Conservation (phyloP, 2,329 filamentous ascomycete species). For the Colletotrichum graminicola region DNA sequence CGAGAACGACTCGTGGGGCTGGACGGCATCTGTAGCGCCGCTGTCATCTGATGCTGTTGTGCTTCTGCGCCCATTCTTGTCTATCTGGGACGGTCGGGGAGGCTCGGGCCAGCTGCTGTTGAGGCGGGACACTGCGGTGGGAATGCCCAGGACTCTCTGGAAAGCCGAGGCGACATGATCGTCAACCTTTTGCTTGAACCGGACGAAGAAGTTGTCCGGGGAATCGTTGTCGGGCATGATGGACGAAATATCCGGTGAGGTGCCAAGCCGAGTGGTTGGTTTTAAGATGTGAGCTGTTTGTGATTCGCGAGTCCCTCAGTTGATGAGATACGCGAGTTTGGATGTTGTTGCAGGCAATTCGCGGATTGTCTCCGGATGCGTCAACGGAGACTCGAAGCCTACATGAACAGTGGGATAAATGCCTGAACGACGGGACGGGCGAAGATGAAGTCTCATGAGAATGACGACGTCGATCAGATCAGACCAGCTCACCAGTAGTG, state of each 20-base stretch:
- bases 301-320: slow-evolving; percentile 27
- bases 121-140: slow-evolving; percentile 46
- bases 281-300: slow-evolving; percentile 5
- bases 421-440: background rate
- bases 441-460: slow-evolving; percentile 8
- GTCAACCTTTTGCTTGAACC: slow-evolving; percentile 58
- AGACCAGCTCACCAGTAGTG: slow-evolving; percentile 32
- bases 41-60: background rate
- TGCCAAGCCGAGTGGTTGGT: background rate
- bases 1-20: slow-evolving; percentile 13
- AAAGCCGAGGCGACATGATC: slow-evolving; percentile 50
- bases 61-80: slow-evolving; percentile 13
- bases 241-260: background rate
- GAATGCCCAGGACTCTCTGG: slow-evolving; percentile 45
- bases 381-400: slow-evolving; percentile 21
- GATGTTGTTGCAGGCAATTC: slow-evolving; percentile 19
- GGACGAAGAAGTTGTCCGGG: slow-evolving; percentile 53
- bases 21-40: background rate
- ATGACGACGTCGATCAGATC: slow-evolving; percentile 24
- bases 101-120: slow-evolving; percentile 40
- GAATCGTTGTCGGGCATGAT: slow-evolving; percentile 39
- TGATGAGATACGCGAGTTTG: slow-evolving; percentile 19
- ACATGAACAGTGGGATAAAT: slow-evolving; percentile 20
- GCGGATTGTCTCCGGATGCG: slow-evolving; percentile 35
- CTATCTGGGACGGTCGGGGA: slow-evolving; percentile 16